Evolutionary conservation across 2,329 filamentous ascomycete species (phyloP).

Genomic region (Stromatinia cepivora): DNA sequence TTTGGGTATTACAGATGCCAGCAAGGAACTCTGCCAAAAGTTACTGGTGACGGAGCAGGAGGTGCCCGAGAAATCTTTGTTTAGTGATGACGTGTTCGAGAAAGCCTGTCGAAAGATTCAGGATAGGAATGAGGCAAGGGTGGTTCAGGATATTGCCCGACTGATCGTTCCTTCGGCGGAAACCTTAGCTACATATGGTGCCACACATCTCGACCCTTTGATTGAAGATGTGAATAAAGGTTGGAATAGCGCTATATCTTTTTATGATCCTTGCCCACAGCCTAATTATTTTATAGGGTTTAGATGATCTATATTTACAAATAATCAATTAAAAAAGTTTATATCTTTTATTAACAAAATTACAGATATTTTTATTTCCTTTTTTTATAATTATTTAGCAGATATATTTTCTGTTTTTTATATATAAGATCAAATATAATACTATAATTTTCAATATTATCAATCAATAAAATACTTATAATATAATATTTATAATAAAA

Average conservation of each 20-base stretch:
- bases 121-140: neutral
- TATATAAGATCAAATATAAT: constrained; percentile 51
- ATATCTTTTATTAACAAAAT: constrained; percentile 35
- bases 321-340: constrained; percentile 46
- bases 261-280: constrained; percentile 41
- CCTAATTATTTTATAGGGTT: constrained; percentile 49
- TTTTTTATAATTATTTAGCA: constrained; percentile 47
- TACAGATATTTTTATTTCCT: constrained; percentile 33
- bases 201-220: constrained; percentile 38
- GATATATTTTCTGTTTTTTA: constrained; percentile 53
- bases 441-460: constrained; percentile 43
- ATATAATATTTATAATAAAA: constrained; percentile 45
- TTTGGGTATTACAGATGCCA: constrained; percentile 39
- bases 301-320: constrained; percentile 43
- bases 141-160: constrained; percentile 5
- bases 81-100: neutral
- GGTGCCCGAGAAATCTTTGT: neutral
- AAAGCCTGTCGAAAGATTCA: neutral
- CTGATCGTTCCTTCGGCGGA: constrained; percentile 9
- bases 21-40: constrained; percentile 36
- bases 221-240: constrained; percentile 46
- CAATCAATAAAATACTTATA: constrained; percentile 44
- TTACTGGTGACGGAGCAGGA: neutral
- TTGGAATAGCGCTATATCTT: constrained; percentile 45
- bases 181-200: neutral